Evolutionary conservation across 2,329 filamentous ascomycete species (phyloP).

Genomic region (Aspergillus jensenii): DNA sequence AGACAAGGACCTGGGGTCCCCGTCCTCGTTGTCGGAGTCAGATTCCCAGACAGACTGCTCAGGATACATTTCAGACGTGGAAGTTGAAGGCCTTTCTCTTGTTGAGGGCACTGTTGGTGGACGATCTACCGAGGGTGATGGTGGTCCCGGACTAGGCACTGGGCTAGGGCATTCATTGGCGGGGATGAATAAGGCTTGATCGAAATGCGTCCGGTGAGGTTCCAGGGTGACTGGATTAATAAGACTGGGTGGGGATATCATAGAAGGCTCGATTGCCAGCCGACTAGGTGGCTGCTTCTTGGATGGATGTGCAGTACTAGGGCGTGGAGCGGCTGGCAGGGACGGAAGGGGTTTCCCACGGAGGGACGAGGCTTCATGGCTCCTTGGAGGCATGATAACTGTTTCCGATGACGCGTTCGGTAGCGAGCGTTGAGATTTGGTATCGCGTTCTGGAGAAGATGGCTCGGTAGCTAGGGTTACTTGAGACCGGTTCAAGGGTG

Average conservation of each 20-base stretch:
- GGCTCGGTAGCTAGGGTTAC: constrained; percentile 24
- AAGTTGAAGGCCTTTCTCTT: constrained; percentile 34
- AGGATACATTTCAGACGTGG: constrained; percentile 31
- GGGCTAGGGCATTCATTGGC: constrained; percentile 38
- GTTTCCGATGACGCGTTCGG: constrained; percentile 29
- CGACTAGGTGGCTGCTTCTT: constrained; percentile 27
- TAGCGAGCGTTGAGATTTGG: constrained; percentile 16
- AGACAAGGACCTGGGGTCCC: constrained; percentile 35
- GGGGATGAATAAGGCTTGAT: constrained; percentile 42
- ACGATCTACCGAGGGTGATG: constrained; percentile 32
- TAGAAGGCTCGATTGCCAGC: constrained; percentile 36
- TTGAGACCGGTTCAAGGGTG: constrained; percentile 18
- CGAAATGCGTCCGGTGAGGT: constrained; percentile 39
- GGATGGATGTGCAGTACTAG: constrained; percentile 15
- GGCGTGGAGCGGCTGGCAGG: constrained; percentile 29
- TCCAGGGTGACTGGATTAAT: constrained; percentile 41
- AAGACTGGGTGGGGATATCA: constrained; percentile 39
- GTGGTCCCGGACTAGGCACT: constrained; percentile 32
- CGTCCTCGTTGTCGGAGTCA: constrained; percentile 38
- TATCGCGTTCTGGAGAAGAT: constrained; percentile 24
- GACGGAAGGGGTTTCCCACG: constrained; percentile 34
- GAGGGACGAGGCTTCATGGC: constrained; percentile 27
- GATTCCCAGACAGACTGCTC: constrained; percentile 44
- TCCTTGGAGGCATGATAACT: constrained; percentile 30
- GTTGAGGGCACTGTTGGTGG: constrained; percentile 27